Evolutionary conservation across 305 asterid genomes (phyloP).

Genomic region (Withania somnifera): DNA sequence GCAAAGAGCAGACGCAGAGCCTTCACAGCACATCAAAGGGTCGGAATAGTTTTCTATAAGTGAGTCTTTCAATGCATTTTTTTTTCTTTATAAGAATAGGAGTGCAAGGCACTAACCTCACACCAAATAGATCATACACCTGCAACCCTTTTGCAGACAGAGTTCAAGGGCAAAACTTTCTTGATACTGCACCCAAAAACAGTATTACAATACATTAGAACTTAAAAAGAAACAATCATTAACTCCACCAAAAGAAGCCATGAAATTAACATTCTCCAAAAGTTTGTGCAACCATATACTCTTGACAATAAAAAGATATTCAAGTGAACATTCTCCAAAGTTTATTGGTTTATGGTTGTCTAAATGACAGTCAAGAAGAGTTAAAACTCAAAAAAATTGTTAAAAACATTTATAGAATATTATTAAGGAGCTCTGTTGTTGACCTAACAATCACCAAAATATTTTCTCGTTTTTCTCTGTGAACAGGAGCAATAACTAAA

Average conservation of each 20-base stretch:
- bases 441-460: neutral
- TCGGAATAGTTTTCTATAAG: neutral
- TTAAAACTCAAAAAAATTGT: no score
- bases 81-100: neutral
- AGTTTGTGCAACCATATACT: no score
- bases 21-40: neutral
- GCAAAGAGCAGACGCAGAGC: neutral
- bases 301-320: no score
- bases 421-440: neutral
- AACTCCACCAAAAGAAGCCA: neutral
- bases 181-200: conserved; percentile 36
- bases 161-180: conserved; percentile 41
- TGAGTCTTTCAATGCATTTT: neutral
- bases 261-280: neutral
- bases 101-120: conserved; percentile 13
- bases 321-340: neutral
- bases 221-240: neutral
- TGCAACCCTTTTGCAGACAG: conserved; percentile 38
- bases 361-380: neutral
- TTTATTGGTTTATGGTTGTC: neutral
- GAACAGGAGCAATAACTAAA: neutral
- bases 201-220: neutral
- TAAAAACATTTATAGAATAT: no score
- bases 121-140: conserved; percentile 21
- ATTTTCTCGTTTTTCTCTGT: neutral